Conservation (phyloP, 306 rosid genomes). For the Cucurbita ficifolia region DNA sequence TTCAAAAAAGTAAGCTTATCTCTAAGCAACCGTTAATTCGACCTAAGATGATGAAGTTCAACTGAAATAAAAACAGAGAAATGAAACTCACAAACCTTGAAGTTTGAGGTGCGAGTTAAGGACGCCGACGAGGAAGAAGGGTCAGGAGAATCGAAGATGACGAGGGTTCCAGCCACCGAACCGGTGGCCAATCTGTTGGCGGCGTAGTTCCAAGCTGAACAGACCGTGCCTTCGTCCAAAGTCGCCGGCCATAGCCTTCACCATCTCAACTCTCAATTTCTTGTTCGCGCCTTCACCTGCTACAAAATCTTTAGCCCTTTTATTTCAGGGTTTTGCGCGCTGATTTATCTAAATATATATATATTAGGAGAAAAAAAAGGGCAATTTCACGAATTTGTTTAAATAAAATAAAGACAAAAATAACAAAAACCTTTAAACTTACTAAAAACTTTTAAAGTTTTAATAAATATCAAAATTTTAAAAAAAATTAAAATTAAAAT, state of each 20-base stretch:
- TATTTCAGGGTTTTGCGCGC: background rate
- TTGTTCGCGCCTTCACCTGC: background rate
- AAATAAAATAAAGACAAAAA: no score
- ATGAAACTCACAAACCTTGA: constrained; percentile 26
- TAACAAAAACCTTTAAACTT: no score
- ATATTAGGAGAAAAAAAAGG: no score
- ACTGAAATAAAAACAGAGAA: background rate
- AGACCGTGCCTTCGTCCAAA: constrained; percentile 44
- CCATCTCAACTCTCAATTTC: constrained; percentile 23
- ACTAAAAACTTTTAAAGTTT: no score
- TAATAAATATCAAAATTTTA: no score
- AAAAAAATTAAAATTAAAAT: no score
- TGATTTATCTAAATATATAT: background rate
- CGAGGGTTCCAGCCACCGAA: constrained; percentile 48
- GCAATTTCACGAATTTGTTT: no score
- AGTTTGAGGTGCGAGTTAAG: constrained; percentile 39
- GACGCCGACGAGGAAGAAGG: constrained; percentile 49
- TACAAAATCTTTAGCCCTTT: background rate
- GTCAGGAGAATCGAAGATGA: constrained; percentile 48
- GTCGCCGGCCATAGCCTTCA: constrained; percentile 49
- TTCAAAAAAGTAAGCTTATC: background rate
- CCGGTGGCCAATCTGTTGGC: constrained; percentile 52
- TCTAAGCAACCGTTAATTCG: background rate
- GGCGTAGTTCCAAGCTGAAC: constrained; percentile 71
- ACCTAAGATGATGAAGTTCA: background rate